phyloP scores from a whole-genome alignment of 2,329 filamentous ascomycete genomes.

The Fusarium devonianum region DNA sequence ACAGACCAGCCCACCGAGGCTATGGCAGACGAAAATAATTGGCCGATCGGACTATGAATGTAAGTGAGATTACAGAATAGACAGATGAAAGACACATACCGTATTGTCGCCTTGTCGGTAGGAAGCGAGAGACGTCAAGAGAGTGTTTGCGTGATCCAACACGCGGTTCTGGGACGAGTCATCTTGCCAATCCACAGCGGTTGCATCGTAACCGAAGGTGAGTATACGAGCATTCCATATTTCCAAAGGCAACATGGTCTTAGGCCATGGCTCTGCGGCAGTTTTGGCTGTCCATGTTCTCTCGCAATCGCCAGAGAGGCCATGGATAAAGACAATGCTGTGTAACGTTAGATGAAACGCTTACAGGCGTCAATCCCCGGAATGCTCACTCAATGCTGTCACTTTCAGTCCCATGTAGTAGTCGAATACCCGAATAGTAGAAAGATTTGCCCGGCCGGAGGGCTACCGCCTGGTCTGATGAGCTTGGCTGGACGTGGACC shows the following conservation, averaged over 20 bases:
- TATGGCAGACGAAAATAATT: constrained; percentile 31
- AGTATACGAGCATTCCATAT: constrained; percentile 19
- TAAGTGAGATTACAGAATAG: background rate
- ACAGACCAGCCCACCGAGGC: constrained; percentile 27
- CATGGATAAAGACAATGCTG: constrained; percentile 31
- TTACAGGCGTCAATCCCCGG: fast-evolving
- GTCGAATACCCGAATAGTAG: constrained; percentile 12
- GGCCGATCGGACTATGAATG: constrained; percentile 1
- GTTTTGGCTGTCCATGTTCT: constrained; percentile 19
- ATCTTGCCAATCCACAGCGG: background rate
- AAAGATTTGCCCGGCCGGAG: background rate
- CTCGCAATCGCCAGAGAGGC: constrained; percentile 22
- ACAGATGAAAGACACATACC: background rate
- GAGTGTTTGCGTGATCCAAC: constrained; percentile 22
- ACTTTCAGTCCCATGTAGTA: background rate
- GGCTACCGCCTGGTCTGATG: fast-evolving
- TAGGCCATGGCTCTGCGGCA: constrained; percentile 7
- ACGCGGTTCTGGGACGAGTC: constrained; percentile 16
- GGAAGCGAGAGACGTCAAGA: constrained; percentile 20
- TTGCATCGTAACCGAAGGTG: constrained; percentile 29
- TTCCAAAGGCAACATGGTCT: constrained; percentile 6
- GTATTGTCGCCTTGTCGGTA: constrained; percentile 16
- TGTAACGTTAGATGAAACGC: background rate
- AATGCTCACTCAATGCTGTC: constrained; percentile 8
- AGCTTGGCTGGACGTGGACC: background rate